These are phyloP conservation scores for Penicillium sp. DNA, from an alignment of 2,329 filamentous ascomycete genomes.

Conservation along the genomic window DNA sequence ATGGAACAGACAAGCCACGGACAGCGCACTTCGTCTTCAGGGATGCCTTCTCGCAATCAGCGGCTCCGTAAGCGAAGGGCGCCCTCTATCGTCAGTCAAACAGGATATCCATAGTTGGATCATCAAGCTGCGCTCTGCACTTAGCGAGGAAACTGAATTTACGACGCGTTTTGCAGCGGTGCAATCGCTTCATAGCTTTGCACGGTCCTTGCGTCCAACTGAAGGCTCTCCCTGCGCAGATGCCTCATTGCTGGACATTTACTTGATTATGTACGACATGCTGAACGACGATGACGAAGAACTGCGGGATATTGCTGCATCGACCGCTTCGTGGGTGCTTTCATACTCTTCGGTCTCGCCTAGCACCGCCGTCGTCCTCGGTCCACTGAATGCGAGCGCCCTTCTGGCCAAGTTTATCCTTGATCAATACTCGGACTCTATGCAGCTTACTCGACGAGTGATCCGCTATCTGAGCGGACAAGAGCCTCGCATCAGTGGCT, in stretches of 20 bases:
- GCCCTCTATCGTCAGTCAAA: constrained; percentile 15
- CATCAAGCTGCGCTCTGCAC: constrained; percentile 35
- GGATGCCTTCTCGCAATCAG: constrained; percentile 36
- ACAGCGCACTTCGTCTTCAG: constrained; percentile 36
- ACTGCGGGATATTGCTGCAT: constrained; percentile 61
- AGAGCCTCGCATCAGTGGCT: constrained; percentile 23
- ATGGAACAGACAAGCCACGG: constrained; percentile 37
- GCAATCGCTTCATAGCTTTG: constrained; percentile 33
- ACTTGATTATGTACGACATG: constrained; percentile 67
- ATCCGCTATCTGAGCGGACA: constrained; percentile 39
- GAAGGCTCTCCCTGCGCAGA: constrained; percentile 20
- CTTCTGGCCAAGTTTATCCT: constrained; percentile 36
- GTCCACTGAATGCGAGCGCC: constrained; percentile 49
- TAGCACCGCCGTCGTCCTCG: constrained; percentile 32
- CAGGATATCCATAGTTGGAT: constrained; percentile 30
- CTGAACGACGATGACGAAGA: constrained; percentile 92
- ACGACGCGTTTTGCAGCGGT: constrained; percentile 39
- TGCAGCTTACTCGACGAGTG: constrained; percentile 32
- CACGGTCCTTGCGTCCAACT: constrained; percentile 41
- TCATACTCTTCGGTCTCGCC: constrained; percentile 32
- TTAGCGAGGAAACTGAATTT: constrained; percentile 43
- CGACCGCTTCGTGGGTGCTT: constrained; percentile 36
- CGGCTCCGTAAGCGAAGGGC: constrained; percentile 8
- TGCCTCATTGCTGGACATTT: constrained; percentile 49
- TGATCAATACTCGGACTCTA: constrained; percentile 31